These are phyloP conservation scores for Nicotiana obtusifolia DNA, from an alignment of 257 asterid species.

Conservation along the genomic window DNA sequence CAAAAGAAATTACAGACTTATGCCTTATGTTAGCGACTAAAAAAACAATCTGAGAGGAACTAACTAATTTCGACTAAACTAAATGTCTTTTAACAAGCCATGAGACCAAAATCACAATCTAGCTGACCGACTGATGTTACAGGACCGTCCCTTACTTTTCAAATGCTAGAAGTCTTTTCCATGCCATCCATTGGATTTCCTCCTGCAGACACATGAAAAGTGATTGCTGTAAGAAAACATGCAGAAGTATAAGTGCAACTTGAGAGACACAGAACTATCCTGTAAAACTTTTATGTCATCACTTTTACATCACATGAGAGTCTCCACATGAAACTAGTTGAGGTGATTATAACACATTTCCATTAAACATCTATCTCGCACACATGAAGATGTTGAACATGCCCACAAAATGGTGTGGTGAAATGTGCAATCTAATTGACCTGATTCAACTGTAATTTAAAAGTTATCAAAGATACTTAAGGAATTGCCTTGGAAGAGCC, in stretches of 20 bases:
- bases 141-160: slow-evolving; percentile 61
- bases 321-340: slow-evolving; percentile 3
- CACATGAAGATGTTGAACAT: background rate
- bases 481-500: slow-evolving; percentile 71
- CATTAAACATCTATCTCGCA: background rate
- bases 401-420: background rate
- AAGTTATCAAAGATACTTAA: background rate
- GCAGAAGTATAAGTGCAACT: background rate
- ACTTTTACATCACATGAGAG: background rate
- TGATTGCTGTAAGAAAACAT: background rate
- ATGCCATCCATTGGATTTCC: slow-evolving; percentile 89
- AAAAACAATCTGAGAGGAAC: background rate
- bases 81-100: slow-evolving; percentile 5
- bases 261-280: background rate
- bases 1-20: background rate
- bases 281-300: background rate
- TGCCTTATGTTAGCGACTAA: background rate
- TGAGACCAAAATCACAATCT: background rate
- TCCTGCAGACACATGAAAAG: slow-evolving; percentile 47
- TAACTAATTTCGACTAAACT: background rate
- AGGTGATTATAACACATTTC: background rate
- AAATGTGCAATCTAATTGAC: background rate
- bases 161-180: slow-evolving; percentile 75
- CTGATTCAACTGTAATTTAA: background rate
- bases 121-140: background rate